Conservation (phyloP, 2,329 filamentous ascomycete genomes). For the Colletotrichum sp. region DNA sequence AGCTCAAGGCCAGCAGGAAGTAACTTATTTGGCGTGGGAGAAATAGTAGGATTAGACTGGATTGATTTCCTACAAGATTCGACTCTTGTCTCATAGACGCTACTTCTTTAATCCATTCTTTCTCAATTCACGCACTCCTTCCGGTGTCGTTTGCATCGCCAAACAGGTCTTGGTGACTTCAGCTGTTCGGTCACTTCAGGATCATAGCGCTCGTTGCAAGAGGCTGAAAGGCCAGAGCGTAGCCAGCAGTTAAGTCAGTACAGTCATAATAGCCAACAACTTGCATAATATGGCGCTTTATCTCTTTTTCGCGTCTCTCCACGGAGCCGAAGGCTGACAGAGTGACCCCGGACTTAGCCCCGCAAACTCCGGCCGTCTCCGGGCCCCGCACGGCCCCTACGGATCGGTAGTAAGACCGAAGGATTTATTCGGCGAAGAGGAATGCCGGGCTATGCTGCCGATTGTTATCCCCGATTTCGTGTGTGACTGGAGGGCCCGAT, state of each 20-base stretch:
- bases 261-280: neutral
- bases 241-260: neutral
- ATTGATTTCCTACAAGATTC: neutral
- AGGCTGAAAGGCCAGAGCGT: neutral
- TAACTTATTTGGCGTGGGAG: neutral
- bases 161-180: neutral
- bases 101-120: neutral
- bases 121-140: neutral
- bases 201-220: neutral
- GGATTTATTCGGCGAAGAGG: neutral
- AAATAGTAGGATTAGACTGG: neutral
- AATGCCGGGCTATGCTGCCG: neutral
- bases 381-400: neutral
- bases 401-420: neutral
- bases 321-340: neutral
- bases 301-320: neutral
- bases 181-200: neutral
- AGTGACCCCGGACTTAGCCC: neutral
- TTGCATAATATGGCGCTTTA: neutral
- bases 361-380: neutral
- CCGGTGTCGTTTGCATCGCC: neutral
- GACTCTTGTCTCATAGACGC: rapidly evolving
- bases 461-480: neutral
- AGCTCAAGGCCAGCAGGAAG: constrained; percentile 23
- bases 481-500: neutral